phyloP scores from a whole-genome alignment of 1,139 yeast species.

The Yamadazyma buinensis region DNA sequence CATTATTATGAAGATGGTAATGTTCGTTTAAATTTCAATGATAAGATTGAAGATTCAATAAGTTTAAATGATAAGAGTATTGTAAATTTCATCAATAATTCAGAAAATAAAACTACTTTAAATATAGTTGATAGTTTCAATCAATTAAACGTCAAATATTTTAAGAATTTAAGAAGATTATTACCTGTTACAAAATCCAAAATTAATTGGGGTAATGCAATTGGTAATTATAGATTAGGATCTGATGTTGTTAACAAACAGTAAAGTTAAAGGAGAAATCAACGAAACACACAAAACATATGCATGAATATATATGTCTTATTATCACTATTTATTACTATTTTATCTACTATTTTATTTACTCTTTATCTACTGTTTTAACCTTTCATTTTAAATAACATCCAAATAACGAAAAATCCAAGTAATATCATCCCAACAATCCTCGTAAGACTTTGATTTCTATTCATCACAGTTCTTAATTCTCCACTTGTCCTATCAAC shows the following conservation, averaged over 20 bases:
- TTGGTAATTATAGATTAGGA: slow-evolving; percentile 85
- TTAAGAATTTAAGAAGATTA: slow-evolving; percentile 84
- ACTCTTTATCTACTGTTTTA: not conserved
- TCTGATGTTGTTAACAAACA: slow-evolving; percentile 62
- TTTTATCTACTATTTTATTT: slow-evolving; percentile 1
- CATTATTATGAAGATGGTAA: slow-evolving; percentile 97
- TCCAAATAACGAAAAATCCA: slow-evolving; percentile 64
- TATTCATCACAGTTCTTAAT: slow-evolving; percentile 48
- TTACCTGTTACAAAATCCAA: slow-evolving; percentile 89
- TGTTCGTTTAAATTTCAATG: slow-evolving; percentile 66
- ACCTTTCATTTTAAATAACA: slow-evolving; percentile 42
- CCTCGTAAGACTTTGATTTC: slow-evolving; percentile 42
- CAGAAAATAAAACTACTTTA: slow-evolving; percentile 63
- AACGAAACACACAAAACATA: too few relatives aligned
- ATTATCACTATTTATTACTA: not conserved
- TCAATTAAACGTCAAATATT: slow-evolving; percentile 72
- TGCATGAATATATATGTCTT: not conserved
- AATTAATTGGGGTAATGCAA: slow-evolving; percentile 93
- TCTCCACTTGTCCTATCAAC: slow-evolving; percentile 66
- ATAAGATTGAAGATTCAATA: slow-evolving; percentile 26
- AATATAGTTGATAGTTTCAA: slow-evolving; percentile 62
- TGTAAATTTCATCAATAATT: slow-evolving; percentile 47
- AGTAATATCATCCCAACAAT: slow-evolving; percentile 48
- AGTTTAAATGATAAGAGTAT: slow-evolving; percentile 27
- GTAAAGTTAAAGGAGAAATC: slow-evolving; percentile 2